Evolutionary conservation across 805 yeast genomes (phyloP).

Genomic region (Yamadazyma laniorum): DNA sequence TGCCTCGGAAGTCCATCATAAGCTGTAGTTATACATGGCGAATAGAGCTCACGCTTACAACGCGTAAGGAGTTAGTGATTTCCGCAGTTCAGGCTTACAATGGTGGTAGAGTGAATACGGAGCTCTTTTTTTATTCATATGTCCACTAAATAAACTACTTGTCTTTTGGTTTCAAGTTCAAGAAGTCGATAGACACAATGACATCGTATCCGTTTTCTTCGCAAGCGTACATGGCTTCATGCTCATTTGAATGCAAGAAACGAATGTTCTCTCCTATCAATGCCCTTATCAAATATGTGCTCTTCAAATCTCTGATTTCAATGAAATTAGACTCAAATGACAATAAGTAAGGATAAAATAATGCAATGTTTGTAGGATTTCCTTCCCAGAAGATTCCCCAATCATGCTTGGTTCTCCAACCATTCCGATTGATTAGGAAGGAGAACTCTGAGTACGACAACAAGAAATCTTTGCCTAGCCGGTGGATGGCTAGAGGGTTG

Average conservation of each 20-base stretch:
- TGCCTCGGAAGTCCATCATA: too few relatives aligned
- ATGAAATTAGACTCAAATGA: conserved; percentile 90
- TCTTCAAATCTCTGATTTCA: conserved; percentile 88
- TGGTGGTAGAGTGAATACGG: too few relatives aligned
- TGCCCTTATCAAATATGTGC: conserved; percentile 82
- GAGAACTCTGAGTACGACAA: conserved; percentile 91
- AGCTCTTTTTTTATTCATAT: too few relatives aligned
- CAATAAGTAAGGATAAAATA: conserved; percentile 89
- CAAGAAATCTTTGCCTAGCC: conserved; percentile 84
- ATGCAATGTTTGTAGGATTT: conserved; percentile 84
- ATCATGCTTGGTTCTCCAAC: conserved; percentile 93
- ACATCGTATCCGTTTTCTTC: conserved; percentile 91
- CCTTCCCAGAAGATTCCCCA: conserved; percentile 99
- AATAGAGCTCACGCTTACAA: too few relatives aligned
- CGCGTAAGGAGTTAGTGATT: too few relatives aligned
- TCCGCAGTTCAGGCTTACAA: too few relatives aligned
- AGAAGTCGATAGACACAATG: conserved; percentile 88
- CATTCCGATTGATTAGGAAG: conserved; percentile 89
- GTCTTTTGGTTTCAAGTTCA: conserved; percentile 51
- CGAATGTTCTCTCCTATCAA: conserved; percentile 90
- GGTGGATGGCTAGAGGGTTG: conserved; percentile 87
- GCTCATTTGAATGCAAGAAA: conserved; percentile 83
- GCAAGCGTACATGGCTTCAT: conserved; percentile 89
- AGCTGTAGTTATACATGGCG: too few relatives aligned
- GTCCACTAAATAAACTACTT: too few relatives aligned